Evolutionary conservation across 495 filamentous ascomycete species (phyloP).

Genomic region (Pseudomonodictys pantanalensis): DNA sequence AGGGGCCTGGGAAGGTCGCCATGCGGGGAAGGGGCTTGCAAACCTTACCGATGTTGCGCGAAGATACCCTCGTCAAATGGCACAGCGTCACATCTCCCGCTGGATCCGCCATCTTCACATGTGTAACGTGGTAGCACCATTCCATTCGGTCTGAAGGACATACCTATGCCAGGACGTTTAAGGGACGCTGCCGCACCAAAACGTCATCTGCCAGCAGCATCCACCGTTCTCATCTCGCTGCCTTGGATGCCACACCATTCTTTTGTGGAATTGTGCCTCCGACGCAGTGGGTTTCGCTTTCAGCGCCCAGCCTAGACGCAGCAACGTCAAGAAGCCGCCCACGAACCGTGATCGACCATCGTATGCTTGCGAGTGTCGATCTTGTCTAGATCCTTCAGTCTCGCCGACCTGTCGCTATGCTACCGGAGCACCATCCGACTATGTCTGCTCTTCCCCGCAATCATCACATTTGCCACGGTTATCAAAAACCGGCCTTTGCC

Average conservation of each 20-base stretch:
- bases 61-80: not conserved
- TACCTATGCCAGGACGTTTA: too few relatives aligned
- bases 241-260: too few relatives aligned
- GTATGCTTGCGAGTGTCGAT: conserved; percentile 4
- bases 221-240: too few relatives aligned
- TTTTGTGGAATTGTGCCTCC: too few relatives aligned
- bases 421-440: not conserved
- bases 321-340: too few relatives aligned
- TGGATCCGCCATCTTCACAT: not conserved
- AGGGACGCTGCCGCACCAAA: too few relatives aligned
- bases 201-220: too few relatives aligned
- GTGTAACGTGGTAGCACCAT: not conserved
- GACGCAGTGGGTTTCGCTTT: too few relatives aligned
- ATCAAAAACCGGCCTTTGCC: conserved; percentile 4
- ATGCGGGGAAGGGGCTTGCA: too few relatives aligned
- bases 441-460: not conserved
- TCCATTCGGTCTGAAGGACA: too few relatives aligned
- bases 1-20: not conserved
- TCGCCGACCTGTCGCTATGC: not conserved
- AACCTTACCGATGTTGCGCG: not conserved
- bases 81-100: not conserved
- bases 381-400: conserved; percentile 2
- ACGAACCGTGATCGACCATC: too few relatives aligned
- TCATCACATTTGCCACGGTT: not conserved
- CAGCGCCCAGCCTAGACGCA: too few relatives aligned